Conservation (phyloP, 805 yeast species). For the Cyberlindnera maclurae region DNA sequence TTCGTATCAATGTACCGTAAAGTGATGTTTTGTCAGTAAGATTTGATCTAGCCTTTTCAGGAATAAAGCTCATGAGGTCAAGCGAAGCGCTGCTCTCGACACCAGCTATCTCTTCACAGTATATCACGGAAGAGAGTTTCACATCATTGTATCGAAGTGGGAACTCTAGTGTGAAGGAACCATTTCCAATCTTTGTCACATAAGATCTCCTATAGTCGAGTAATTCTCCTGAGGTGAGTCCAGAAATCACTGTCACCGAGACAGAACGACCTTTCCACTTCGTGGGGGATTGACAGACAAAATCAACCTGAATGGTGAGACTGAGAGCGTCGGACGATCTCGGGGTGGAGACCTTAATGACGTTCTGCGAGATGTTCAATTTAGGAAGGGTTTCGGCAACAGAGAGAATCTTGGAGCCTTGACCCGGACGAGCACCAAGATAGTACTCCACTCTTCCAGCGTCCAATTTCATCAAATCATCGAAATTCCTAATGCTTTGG, state of each 20-base stretch:
- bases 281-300: conserved; percentile 10
- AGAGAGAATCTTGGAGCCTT: conserved; percentile 30
- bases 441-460: conserved; percentile 33
- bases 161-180: conserved; percentile 24
- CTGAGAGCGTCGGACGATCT: background rate
- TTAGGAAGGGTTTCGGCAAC: conserved; percentile 32
- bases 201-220: conserved; percentile 39
- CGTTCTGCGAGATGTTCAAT: conserved; percentile 21
- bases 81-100: conserved; percentile 12
- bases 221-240: conserved; percentile 28
- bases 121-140: conserved; percentile 24
- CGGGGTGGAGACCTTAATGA: conserved; percentile 7
- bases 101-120: conserved; percentile 35
- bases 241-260: conserved; percentile 26
- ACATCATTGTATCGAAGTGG: conserved; percentile 17
- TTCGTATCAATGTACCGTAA: background rate
- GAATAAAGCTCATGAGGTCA: conserved; percentile 3
- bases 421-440: conserved; percentile 34
- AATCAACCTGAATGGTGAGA: conserved; percentile 12
- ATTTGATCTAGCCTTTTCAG: background rate
- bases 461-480: conserved; percentile 25
- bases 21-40: background rate
- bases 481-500: conserved; percentile 28
- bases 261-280: conserved; percentile 30
- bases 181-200: conserved; percentile 21